Evolutionary conservation across 305 asterid genomes (phyloP).

Genomic region (Galium porrigens): DNA sequence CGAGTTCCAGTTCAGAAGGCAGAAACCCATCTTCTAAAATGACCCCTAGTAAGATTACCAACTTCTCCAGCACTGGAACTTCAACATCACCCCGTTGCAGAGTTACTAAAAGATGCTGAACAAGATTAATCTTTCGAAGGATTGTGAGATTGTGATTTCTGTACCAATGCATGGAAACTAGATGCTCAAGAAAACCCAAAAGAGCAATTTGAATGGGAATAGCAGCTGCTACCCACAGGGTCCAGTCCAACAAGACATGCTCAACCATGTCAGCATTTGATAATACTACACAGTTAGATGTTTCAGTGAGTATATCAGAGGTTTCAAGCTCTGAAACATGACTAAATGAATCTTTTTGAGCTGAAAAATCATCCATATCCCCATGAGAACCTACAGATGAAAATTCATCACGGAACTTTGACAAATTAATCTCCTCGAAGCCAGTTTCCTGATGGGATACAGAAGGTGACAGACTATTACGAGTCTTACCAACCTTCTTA

Average conservation of each 20-base stretch:
- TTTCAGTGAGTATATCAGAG: slow-evolving; percentile 60
- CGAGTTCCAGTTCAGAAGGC: slow-evolving; percentile 91
- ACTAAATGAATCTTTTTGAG: slow-evolving; percentile 77
- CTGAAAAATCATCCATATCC: slow-evolving; percentile 94
- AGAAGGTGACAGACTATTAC: slow-evolving; percentile 41
- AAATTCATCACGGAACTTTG: slow-evolving; percentile 76
- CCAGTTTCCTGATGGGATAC: slow-evolving; percentile 37
- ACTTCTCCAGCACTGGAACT: slow-evolving; percentile 87
- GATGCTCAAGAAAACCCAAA: slow-evolving; percentile 96
- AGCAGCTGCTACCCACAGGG: slow-evolving; percentile 92
- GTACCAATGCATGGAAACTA: slow-evolving; percentile 99
- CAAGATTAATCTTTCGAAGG: slow-evolving; percentile 91
- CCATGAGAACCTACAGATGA: slow-evolving; percentile 90
- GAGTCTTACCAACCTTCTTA: slow-evolving; percentile 34
- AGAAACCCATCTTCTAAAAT: slow-evolving; percentile 97
- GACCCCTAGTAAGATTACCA: slow-evolving; percentile 83
- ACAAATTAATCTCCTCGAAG: slow-evolving; percentile 63
- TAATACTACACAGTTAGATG: slow-evolving; percentile 86
- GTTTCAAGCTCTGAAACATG: slow-evolving; percentile 85
- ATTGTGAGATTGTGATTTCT: slow-evolving; percentile 95
- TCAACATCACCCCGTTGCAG: slow-evolving; percentile 98
- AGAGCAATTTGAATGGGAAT: slow-evolving; percentile 77
- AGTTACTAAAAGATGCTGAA: slow-evolving; percentile 88
- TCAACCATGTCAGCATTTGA: slow-evolving; percentile 99
- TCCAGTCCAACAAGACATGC: slow-evolving; percentile 98